phyloP scores from a whole-genome alignment of 2,329 filamentous ascomycete genomes.

The Sporothrix inflata region DNA sequence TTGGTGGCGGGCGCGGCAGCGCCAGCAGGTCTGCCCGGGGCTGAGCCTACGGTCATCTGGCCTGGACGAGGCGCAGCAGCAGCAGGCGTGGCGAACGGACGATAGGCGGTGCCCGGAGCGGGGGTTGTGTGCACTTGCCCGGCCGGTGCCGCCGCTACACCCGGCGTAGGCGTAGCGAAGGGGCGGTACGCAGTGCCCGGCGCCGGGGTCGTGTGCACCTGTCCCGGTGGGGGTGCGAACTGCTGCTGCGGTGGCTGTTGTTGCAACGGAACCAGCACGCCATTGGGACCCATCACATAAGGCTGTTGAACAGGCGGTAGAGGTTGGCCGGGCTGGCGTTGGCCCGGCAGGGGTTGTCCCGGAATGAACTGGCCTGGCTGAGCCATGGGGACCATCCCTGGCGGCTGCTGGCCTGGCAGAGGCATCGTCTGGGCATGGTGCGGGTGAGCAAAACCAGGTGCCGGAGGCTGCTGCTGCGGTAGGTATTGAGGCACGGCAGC shows the following conservation, averaged over 20 bases:
- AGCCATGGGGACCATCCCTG: no score
- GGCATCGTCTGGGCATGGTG: slow-evolving; percentile 27
- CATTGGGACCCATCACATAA: slow-evolving; percentile 7
- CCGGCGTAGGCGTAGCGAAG: no score
- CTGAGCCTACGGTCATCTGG: slow-evolving; percentile 13
- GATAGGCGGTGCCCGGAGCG: not conserved
- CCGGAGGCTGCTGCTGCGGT: not conserved
- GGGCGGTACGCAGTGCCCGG: not conserved
- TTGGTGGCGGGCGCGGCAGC: not conserved
- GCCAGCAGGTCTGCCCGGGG: not conserved
- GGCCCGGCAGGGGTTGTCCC: not conserved
- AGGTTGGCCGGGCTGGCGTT: not conserved
- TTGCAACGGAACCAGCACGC: not conserved
- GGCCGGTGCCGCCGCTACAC: not conserved
- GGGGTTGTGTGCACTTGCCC: not conserved
- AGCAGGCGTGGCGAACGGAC: not conserved
- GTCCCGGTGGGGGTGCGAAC: not conserved
- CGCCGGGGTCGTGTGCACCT: not conserved
- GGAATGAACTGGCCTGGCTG: not conserved
- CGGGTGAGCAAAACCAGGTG: not conserved
- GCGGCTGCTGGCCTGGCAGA: not conserved
- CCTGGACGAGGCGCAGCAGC: not conserved
- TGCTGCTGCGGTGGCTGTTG: not conserved
- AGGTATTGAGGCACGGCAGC: not conserved
- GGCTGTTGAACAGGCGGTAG: not conserved